Evolutionary conservation across 331 rosid species (phyloP).

Genomic region (Pyracantha coccinea): DNA sequence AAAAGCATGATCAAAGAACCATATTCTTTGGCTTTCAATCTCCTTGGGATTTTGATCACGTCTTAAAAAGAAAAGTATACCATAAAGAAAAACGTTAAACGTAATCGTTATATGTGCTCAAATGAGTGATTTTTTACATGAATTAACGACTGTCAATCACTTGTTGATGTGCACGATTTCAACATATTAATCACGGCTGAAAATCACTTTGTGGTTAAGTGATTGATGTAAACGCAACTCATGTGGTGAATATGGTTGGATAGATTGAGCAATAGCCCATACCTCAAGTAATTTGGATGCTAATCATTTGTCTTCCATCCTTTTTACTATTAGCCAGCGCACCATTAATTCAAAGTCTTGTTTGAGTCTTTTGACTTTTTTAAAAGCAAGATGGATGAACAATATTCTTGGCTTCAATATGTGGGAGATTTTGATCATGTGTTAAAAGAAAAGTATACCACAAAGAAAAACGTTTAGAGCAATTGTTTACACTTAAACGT

Average conservation of each 20-base stretch:
- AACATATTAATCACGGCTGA: background rate
- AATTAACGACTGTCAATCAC: background rate
- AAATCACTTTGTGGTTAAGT: no score
- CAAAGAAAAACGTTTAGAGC: no score
- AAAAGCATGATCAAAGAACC: background rate
- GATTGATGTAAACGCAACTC: background rate
- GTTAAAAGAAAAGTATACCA: no score
- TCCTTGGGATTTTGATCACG: background rate
- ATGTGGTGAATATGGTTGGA: background rate
- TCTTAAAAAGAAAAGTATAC: background rate
- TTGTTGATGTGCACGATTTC: background rate
- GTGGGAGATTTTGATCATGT: background rate
- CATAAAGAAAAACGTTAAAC: background rate
- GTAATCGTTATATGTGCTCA: no score
- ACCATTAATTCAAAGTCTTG: background rate
- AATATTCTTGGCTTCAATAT: background rate
- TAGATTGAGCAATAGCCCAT: background rate
- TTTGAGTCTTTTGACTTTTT: no score
- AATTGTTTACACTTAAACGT: no score
- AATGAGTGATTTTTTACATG: background rate
- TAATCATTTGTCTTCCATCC: background rate
- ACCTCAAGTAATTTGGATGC: background rate
- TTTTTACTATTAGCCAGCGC: background rate
- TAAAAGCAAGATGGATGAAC: background rate
- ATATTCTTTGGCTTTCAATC: background rate